Base-by-base conservation (phyloP, 257 asterid genomes). In the Paraleonurus japonicus region DNA sequence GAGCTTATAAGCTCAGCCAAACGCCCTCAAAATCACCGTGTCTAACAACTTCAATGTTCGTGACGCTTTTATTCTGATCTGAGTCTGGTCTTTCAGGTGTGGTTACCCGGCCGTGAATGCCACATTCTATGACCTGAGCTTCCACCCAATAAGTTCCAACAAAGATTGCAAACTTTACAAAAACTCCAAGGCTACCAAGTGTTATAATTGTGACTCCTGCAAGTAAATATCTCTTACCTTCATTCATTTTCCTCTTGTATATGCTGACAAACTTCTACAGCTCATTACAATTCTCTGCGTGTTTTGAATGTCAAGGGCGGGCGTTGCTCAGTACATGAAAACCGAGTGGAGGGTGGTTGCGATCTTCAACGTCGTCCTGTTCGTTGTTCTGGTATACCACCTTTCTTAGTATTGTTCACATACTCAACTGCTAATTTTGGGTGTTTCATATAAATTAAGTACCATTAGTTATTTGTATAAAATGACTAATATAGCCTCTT, bases 261-360 rank as follows among this genome's bases (percentile, higher is more conserved):
- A 60, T 51, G 4, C 28, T 43, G 6, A 60, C 20, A n/a, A 55
- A 35, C 76, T 58, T 64, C 66, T 62, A 35, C 48, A 13, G 8
- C 48, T 61, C 73, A 65, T n/a, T 16, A 15, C 45, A 7, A 43
- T 73, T 69, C 39, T 66, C 69, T 48, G 41, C 6, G 33, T 62
- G 17, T 20, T 61, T 23, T 71, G 72, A 55, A 69, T 53, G 71
- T 13, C 73, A 72, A 90, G 98, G 86, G 97, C 96, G 61, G 98
- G 98, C 77, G 98, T 89, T 68, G 98, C 98, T 11, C 88, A 90
- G 62, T 93, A 90, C 88, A 90, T 90, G 97, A 93, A 93, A 87
- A 87, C 80, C 13, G 98, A 93, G 77, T 90, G 98, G 96, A 84
- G 96, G 82, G 95, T 90, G 5, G 96, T 93, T 63, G 98, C 97